Evolutionary conservation across 129 eudicot genomes (phyloP).

Genomic region (Ambrosia trifida): DNA sequence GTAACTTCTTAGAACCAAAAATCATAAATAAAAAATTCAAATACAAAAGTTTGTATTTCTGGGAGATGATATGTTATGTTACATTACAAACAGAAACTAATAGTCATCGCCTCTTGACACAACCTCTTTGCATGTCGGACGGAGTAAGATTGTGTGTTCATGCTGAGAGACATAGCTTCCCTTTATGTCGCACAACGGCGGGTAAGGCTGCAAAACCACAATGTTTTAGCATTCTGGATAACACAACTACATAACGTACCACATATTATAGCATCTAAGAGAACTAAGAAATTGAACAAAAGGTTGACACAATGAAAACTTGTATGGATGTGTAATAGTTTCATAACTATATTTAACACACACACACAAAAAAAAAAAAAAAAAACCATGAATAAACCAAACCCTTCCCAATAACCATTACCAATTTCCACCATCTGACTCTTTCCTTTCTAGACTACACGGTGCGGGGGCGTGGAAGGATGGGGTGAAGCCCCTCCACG

Average conservation of each 20-base stretch:
- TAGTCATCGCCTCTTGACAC: constrained; percentile 90
- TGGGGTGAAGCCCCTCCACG: too few relatives aligned
- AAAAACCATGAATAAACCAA: not conserved
- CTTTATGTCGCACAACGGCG: constrained; percentile 89
- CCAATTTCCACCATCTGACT: too few relatives aligned
- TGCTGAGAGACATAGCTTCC: constrained; percentile 96
- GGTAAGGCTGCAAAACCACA: constrained; percentile 68
- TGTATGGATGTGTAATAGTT: not conserved
- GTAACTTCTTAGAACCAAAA: not conserved
- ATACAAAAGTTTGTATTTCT: constrained; percentile 10
- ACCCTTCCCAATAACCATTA: not conserved
- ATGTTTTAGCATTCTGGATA: constrained; percentile 12
- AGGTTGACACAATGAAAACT: not conserved
- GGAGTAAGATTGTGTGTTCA: constrained; percentile 94
- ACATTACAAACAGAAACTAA: constrained; percentile 35
- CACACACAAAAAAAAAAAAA: not conserved
- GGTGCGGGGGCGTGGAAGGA: too few relatives aligned
- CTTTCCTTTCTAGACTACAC: too few relatives aligned
- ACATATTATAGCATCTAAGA: not conserved
- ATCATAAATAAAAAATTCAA: not conserved
- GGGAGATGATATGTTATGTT: constrained; percentile 12
- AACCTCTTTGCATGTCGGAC: constrained; percentile 98
- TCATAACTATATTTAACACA: not conserved
- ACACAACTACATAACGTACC: not conserved
- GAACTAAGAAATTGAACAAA: not conserved